A percentile compares a stretch with the other conserved stretches of the same genome.
Evolutionary conservation across 805 yeast species (phyloP).

Genomic region (Candida tammaniensis): DNA sequence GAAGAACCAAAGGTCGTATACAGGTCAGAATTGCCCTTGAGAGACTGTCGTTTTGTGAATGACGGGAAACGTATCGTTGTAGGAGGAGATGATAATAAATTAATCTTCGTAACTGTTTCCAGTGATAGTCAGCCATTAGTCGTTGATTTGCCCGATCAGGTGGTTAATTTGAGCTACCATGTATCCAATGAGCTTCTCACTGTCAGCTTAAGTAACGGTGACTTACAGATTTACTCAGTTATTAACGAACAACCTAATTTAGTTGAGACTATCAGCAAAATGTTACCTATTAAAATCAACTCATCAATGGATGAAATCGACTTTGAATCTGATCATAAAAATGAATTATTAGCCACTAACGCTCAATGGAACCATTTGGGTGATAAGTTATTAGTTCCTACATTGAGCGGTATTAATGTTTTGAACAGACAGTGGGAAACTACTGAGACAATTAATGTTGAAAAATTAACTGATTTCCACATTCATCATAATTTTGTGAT

Average conservation of each 20-base stretch:
- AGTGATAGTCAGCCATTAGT: conserved; percentile 26
- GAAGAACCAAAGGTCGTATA: conserved; percentile 32
- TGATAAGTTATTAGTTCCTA: conserved; percentile 64
- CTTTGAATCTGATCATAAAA: conserved; percentile 40
- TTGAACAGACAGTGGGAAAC: conserved; percentile 39
- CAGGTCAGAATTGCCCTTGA: conserved; percentile 44
- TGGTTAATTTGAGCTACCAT: conserved; percentile 55
- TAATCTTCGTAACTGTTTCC: conserved; percentile 30
- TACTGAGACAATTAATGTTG: conserved; percentile 12
- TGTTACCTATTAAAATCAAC: conserved; percentile 36
- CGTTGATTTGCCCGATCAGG: conserved; percentile 50
- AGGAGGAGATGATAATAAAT: conserved; percentile 67
- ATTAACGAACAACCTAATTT: conserved; percentile 55
- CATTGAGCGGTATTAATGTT: conserved; percentile 46
- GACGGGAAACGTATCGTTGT: conserved; percentile 55
- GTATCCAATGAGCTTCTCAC: conserved; percentile 55
- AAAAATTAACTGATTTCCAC: conserved; percentile 46
- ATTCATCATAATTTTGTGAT: conserved; percentile 67
- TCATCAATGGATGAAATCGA: conserved; percentile 34
- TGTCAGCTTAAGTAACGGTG: conserved; percentile 59
- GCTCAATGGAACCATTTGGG: conserved; percentile 75
- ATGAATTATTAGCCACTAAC: conserved; percentile 48
- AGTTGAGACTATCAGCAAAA: conserved; percentile 41
- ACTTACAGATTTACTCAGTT: conserved; percentile 52
- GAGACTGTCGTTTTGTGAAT: conserved; percentile 58